A percentile compares a stretch with the other conserved stretches of the same genome.
These are phyloP conservation scores for Monosporozyma unispora DNA, from an alignment of 805 yeast genomes.

Conservation along the genomic window DNA sequence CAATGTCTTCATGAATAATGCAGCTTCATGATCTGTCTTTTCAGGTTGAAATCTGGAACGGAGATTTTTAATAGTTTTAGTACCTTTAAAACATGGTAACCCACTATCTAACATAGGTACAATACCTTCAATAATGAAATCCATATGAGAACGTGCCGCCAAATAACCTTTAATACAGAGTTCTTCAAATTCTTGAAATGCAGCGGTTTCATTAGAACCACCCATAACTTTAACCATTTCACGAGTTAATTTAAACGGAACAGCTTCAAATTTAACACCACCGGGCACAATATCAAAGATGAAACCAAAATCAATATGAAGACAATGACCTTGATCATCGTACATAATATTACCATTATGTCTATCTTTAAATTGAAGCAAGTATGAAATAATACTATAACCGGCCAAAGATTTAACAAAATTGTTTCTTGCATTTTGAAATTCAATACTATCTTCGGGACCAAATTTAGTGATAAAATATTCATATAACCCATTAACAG, in stretches of 20 bases:
- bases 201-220: conserved; percentile 76
- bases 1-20: conserved; percentile 62
- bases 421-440: conserved; percentile 85
- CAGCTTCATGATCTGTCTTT: conserved; percentile 80
- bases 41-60: conserved; percentile 70
- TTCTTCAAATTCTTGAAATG: conserved; percentile 90
- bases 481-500: conserved; percentile 92
- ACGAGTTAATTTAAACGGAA: conserved; percentile 90
- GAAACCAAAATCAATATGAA: conserved; percentile 97
- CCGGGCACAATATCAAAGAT: conserved; percentile 99
- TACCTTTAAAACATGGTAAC: conserved; percentile 87
- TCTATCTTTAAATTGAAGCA: conserved; percentile 91
- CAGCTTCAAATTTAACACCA: conserved; percentile 96
- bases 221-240: conserved; percentile 97
- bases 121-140: conserved; percentile 75
- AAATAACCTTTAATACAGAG: conserved; percentile 87
- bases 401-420: conserved; percentile 92
- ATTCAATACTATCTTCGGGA: conserved; percentile 82
- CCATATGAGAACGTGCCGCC: conserved; percentile 81
- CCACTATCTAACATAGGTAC: conserved; percentile 92
- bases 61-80: conserved; percentile 68
- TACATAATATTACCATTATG: conserved; percentile 98
- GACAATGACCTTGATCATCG: conserved; percentile 87
- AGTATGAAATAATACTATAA: conserved; percentile 81
- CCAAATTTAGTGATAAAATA: conserved; percentile 90